Conservation (phyloP, 345 rosid species). For the Chamaenerion angustifolium region DNA sequence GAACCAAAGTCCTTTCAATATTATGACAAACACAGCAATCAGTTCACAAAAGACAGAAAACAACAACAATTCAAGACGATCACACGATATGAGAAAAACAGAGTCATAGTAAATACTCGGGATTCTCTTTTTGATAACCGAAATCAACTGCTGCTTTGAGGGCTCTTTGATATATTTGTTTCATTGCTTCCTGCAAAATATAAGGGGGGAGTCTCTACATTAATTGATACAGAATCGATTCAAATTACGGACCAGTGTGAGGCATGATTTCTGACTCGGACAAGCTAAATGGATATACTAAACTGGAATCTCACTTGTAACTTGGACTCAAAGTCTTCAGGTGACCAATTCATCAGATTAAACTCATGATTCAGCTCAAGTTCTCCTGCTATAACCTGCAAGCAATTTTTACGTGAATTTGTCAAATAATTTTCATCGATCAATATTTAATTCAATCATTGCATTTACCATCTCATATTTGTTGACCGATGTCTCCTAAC, state of each 20-base stretch:
- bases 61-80: too few relatives aligned
- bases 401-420: slow-evolving; percentile 7
- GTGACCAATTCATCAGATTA: slow-evolving; percentile 85
- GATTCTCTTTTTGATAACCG: slow-evolving; percentile 85
- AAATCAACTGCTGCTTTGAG: slow-evolving; percentile 88
- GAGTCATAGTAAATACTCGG: slow-evolving; percentile 59
- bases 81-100: background rate
- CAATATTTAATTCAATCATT: too few relatives aligned
- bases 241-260: too few relatives aligned
- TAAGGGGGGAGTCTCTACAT: background rate
- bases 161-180: slow-evolving; percentile 77
- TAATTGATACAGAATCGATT: too few relatives aligned
- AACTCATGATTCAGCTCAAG: slow-evolving; percentile 84
- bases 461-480: background rate
- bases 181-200: slow-evolving; percentile 79
- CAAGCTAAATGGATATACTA: background rate
- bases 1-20: slow-evolving; percentile 59
- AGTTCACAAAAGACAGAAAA: background rate
- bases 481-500: background rate
- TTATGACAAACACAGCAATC: background rate
- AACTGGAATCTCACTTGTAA: slow-evolving; percentile 47
- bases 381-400: slow-evolving; percentile 96
- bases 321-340: slow-evolving; percentile 92
- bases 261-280: too few relatives aligned
- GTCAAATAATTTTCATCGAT: too few relatives aligned